Base-by-base conservation (phyloP, 1,139 yeast species). In the Kodamaea suecica region DNA sequence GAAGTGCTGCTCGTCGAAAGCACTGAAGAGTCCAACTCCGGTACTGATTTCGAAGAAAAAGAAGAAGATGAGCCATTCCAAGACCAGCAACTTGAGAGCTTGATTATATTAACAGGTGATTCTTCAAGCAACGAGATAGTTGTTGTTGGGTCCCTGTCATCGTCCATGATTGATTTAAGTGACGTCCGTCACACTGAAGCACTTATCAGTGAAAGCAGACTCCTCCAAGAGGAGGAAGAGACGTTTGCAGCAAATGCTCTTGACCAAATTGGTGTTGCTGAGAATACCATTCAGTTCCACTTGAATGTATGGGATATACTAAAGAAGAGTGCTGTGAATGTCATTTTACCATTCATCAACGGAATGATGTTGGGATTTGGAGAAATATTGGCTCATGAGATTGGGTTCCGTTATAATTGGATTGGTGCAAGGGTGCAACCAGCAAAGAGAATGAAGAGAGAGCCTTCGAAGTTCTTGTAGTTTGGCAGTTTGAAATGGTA, bases 311-410 rank as follows among this genome's bases (percentile, higher is more conserved):
- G 68, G 65, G 57, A 56, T 3, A 57, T 76, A 24, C 33, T 76
- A 28, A 60, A 66, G 36, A 69, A 72, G 26, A 68, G 82, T 14
- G 77, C 88, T 3, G 80, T 92, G 44, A 90, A 92, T 50, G 61
- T 90, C 48, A 59, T 88, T 4, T 64, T 92, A 33, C 98, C 98
- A 2, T 88, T 92, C 52, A 68, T 92, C 43, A 92, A 92, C 54
- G 98, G 98, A 8, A 69, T 92, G 65, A 90, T 90, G 95, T 73
- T 92, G 41, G 98, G 98, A 0, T 87, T 90, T 58, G 98, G 98
- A 1, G 98, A 92, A 63, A 82, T 92, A 16, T 68, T 86, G 45
- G 98, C 97, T 11, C 97, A 90, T 55, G 97, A 92, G 54, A 65
- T 90, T 31, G 95, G 96, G 7, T 84, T 84, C 66, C 70, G 73